These are phyloP conservation scores for Cryptococcus sp. DNA, from an alignment of 1,284 basidiomycete genomes.

Conservation along the genomic window DNA sequence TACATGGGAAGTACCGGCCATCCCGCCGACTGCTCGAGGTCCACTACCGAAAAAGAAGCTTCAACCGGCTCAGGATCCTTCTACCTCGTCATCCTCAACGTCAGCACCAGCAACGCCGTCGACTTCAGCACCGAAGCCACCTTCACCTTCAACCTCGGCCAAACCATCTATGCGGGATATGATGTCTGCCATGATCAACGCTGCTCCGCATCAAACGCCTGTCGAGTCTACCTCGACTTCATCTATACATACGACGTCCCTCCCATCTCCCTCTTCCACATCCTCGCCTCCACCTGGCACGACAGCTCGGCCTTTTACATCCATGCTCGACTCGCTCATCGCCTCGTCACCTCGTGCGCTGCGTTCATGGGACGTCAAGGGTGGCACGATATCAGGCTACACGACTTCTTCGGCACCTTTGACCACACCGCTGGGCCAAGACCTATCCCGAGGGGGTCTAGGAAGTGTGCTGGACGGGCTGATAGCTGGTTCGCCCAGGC, in stretches of 20 bases:
- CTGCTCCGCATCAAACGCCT: not conserved
- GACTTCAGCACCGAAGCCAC: too few relatives aligned
- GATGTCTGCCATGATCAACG: conserved; percentile 1
- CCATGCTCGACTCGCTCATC: conserved; percentile 7
- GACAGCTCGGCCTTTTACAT: not conserved
- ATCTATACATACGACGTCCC: not conserved
- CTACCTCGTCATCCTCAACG: too few relatives aligned
- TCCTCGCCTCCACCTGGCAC: not conserved
- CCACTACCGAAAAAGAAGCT: not conserved
- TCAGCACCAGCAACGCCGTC: too few relatives aligned
- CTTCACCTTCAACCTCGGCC: not conserved
- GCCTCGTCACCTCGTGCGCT: conserved; percentile 4
- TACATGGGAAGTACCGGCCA: too few relatives aligned
- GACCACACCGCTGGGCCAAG: not conserved
- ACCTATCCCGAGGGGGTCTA: conserved; percentile 5
- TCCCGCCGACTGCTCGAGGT: not conserved
- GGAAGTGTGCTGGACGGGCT: conserved; percentile 5
- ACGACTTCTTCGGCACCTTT: not conserved
- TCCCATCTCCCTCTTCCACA: not conserved
- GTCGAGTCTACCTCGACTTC: not conserved
- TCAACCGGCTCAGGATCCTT: too few relatives aligned
- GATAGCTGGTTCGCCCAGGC: conserved; percentile 5
- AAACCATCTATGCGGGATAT: not conserved
- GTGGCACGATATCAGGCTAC: conserved; percentile 3
- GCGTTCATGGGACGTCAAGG: conserved; percentile 4